Base-by-base conservation (phyloP, 1,284 basidiomycete genomes). In the Ustilago cynodontis region DNA sequence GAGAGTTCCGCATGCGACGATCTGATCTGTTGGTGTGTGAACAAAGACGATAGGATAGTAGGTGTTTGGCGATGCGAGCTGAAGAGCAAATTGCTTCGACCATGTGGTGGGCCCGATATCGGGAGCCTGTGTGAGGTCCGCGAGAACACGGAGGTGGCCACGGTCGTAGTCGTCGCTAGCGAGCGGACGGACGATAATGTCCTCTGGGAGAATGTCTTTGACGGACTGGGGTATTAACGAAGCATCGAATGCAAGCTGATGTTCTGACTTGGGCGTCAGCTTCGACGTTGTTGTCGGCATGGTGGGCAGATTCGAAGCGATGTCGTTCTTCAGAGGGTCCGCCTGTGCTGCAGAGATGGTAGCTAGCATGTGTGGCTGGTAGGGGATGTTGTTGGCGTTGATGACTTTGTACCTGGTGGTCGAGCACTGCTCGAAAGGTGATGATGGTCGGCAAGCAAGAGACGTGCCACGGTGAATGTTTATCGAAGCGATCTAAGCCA, bases 41-140 rank as follows among this genome's bases (percentile, higher is more conserved):
- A 97, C 87, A 82, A 98, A 91, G 80, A 95, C 95, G 80, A 96
- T 87, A 59, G 92, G 88, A 86, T 91, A 96, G 89, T 98, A 98
- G 24, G 76, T 72, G 63, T 72, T 60, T 2, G 80, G 77, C 4
- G 47, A 29, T 1, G 71, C 61, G 29, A 67, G 31, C 26, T 73
- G 62, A 13, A 65, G 62, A 10, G 47, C 64, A 50, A 82, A 85
- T 24, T 80, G 81, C 39, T 68, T 68, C 20, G 45, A 45, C 85
- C 85, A 87, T 4, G 91, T 90, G 0, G 87, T 88, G 53, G 91
- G 90, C 41, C 93, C 92, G 11, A 92, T 90, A 84, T 94, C 92
- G 3, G 93, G 91, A 9, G 92, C 91, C 58, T 90, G 87, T 1
- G 95, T 92, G 47, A 99, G 90, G 39, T 93, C 91, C 20, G 91